phyloP scores from a whole-genome alignment of 805 yeast genomes.

The Dipodascopsis uninucleata region DNA sequence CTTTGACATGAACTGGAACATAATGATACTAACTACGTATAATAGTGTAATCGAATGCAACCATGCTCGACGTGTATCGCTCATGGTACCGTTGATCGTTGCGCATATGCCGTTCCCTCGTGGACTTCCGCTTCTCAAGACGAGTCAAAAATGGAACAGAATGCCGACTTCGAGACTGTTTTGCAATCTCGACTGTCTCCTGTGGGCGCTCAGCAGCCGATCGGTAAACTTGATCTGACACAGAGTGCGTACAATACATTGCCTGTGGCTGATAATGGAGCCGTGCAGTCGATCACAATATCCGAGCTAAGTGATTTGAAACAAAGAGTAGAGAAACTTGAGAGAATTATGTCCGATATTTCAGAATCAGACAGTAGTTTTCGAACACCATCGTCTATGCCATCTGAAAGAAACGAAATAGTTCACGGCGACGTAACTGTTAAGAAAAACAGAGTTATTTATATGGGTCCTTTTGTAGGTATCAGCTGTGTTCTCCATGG shows the following conservation, averaged over 20 bases:
- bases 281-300: background rate
- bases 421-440: constrained; percentile 18
- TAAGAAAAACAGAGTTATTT: constrained; percentile 16
- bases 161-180: background rate
- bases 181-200: background rate
- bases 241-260: background rate
- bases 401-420: constrained; percentile 12
- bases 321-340: constrained; percentile 19
- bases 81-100: constrained; percentile 12
- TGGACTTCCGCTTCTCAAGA: constrained; percentile 7
- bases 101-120: constrained; percentile 14
- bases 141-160: background rate
- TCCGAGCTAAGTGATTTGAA: constrained; percentile 15
- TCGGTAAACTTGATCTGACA: background rate
- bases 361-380: constrained; percentile 4
- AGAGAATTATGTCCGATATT: constrained; percentile 10
- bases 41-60: constrained; percentile 14
- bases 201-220: background rate
- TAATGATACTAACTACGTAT: too few relatives aligned
- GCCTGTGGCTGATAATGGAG: background rate
- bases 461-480: constrained; percentile 21
- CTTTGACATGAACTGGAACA: too few relatives aligned
- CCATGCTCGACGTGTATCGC: constrained; percentile 23
- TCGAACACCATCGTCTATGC: constrained; percentile 1
- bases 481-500: constrained; percentile 16